Conservation (phyloP, 371 early-diverging fungal species). For the Mortierella sp. region DNA sequence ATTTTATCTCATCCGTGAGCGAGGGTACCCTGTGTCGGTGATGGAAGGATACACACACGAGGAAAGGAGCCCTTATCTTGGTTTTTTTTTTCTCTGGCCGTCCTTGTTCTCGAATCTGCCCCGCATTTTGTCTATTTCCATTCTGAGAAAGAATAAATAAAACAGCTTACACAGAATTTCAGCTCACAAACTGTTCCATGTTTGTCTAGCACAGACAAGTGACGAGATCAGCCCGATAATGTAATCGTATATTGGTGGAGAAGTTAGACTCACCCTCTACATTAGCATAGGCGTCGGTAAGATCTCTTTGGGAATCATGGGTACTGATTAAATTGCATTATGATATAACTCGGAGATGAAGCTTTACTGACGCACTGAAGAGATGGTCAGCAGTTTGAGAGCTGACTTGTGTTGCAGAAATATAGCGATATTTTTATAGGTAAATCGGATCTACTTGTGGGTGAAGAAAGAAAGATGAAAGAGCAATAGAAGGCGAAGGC, state of each 20-base stretch:
- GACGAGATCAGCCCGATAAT: not conserved
- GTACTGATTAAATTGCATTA: not conserved
- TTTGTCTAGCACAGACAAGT: not conserved
- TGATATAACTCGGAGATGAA: slow-evolving; percentile 1
- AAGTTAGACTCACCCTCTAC: not conserved
- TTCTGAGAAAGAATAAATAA: slow-evolving; percentile 16
- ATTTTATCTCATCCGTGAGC: not conserved
- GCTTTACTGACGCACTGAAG: not conserved
- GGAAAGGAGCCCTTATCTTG: slow-evolving; percentile 34
- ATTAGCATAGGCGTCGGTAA: slow-evolving; percentile 1
- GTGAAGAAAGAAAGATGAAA: slow-evolving; percentile 18
- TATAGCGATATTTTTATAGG: slow-evolving; percentile 2
- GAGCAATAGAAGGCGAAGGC: not conserved
- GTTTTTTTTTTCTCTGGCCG: not conserved
- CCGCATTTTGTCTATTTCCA: slow-evolving; percentile 46
- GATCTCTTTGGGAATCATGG: not conserved
- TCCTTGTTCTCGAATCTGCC: slow-evolving; percentile 18
- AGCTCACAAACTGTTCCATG: not conserved
- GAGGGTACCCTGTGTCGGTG: not conserved
- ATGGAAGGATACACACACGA: slow-evolving; percentile 8
- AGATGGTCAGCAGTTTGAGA: slow-evolving; percentile 7
- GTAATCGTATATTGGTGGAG: not conserved
- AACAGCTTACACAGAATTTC: not conserved
- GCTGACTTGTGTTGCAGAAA: slow-evolving; percentile 4
- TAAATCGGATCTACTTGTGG: slow-evolving; percentile 24